Base-by-base conservation (phyloP, 1,284 basidiomycete species). In the Laetiporus sulphureus region DNA sequence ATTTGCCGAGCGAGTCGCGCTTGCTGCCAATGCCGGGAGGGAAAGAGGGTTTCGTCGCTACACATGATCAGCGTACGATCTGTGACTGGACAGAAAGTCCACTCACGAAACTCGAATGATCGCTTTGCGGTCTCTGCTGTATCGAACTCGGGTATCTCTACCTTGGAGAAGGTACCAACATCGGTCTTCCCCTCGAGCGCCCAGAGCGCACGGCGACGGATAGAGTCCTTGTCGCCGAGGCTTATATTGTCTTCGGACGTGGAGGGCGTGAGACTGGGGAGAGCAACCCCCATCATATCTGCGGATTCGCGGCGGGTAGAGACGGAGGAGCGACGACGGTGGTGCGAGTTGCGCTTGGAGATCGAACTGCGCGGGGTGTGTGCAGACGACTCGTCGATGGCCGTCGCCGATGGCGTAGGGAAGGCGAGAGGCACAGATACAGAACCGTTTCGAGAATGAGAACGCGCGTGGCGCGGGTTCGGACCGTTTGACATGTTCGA, bases 221-320 rank as follows among this genome's bases (percentile, higher is more conserved):
- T 72, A 7, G 82, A 85, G 52, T 87, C 85, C 61, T 76, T 83
- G 56, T 85, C 83, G 18, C 76, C 80, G 22, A 82, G 55, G 51
- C 76, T 82, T 58, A 81, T 61, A 55, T 79, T 81, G 52, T 81
- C 77, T 13, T 83, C 78, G 0, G 74, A 71, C 35, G 66, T 62
- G 0, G 73, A 72, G 5, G 67, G 49, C 1, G 78, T 72, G 16
- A 83, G 67, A 45, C 79, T 73, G 10, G 81, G 77, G 32, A 86
- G 63, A 23, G 80, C 63, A 11, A 86, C 71, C 32, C 86, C 86
- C 86, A 90, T 90, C 56, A 90, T 68, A 52, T 90, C 86, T 5
- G 83, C 84, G 11, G 85, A 89, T 62, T 90, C 86, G 47, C 71
- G 75, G 47, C 86, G 79, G 25, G 87, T 90, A 3, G 86, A 89